Conservation (phyloP, 495 filamentous ascomycete species). For the Tuber umbilicatum region DNA sequence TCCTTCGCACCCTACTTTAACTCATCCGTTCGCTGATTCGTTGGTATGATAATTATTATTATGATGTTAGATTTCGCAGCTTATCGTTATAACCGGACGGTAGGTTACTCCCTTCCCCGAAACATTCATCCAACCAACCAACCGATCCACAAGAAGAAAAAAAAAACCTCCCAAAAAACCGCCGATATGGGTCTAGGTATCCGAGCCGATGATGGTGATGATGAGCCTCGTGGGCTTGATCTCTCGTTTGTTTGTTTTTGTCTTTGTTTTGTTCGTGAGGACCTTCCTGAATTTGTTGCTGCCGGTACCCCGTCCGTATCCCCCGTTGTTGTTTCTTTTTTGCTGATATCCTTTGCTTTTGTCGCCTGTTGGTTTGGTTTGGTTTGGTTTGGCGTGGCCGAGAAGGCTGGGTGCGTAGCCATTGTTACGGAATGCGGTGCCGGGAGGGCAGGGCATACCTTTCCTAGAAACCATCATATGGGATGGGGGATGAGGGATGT, state of each 20-base stretch:
- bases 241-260: neutral
- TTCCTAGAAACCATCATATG: slow-evolving; percentile 1
- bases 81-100: neutral
- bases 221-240: neutral
- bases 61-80: neutral
- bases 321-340: neutral
- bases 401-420: neutral
- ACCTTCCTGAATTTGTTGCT: neutral
- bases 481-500: too few species aligned
- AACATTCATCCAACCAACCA: neutral
- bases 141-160: neutral
- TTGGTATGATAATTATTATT: neutral
- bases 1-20: neutral
- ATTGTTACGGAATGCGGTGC: neutral
- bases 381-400: neutral
- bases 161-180: neutral
- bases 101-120: neutral
- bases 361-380: neutral
- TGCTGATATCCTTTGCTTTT: neutral
- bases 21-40: neutral
- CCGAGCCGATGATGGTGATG: neutral
- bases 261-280: neutral
- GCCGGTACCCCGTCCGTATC: neutral
- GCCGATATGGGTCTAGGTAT: slow-evolving; percentile 1
- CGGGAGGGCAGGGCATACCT: neutral